These are phyloP conservation scores for Penicillium verrucosum DNA, from an alignment of 2,329 filamentous ascomycete species.

Conservation along the genomic window DNA sequence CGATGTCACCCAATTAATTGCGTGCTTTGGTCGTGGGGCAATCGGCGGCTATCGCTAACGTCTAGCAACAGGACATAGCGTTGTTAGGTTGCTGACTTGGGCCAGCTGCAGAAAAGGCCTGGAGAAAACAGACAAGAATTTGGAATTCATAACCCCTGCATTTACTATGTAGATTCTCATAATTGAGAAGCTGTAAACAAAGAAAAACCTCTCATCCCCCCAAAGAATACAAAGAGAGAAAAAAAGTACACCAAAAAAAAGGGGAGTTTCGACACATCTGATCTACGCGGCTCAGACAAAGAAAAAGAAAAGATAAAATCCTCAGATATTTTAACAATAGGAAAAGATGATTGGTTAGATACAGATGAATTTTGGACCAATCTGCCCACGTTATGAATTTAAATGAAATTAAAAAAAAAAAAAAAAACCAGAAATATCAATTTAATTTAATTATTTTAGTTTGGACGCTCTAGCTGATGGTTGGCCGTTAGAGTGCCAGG, in stretches of 20 bases:
- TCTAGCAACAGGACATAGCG: slow-evolving; percentile 5
- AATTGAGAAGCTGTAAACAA: background rate
- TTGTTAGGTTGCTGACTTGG: background rate
- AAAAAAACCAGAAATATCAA: background rate
- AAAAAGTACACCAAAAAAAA: background rate
- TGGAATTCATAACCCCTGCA: background rate
- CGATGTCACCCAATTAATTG: background rate
- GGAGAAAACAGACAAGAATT: background rate
- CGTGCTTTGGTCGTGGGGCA: slow-evolving; percentile 1
- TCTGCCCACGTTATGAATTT: slow-evolving; percentile 2
- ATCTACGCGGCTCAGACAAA: slow-evolving; percentile 11
- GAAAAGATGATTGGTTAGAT: background rate
- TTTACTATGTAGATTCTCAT: background rate
- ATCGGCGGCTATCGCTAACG: slow-evolving; percentile 14
- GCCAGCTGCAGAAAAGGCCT: background rate
- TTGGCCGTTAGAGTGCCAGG: background rate
- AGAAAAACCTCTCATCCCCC: background rate
- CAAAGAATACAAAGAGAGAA: background rate
- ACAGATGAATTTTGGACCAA: slow-evolving; percentile 9
- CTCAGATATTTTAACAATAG: slow-evolving; percentile 2
- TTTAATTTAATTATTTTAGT: background rate
- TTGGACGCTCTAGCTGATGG: background rate
- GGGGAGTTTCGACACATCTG: slow-evolving; percentile 6
- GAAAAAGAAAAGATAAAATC: slow-evolving; percentile 1
- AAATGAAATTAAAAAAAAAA: background rate